Conservation (phyloP, 2,329 filamentous ascomycete genomes). For the Beauveria australis region DNA sequence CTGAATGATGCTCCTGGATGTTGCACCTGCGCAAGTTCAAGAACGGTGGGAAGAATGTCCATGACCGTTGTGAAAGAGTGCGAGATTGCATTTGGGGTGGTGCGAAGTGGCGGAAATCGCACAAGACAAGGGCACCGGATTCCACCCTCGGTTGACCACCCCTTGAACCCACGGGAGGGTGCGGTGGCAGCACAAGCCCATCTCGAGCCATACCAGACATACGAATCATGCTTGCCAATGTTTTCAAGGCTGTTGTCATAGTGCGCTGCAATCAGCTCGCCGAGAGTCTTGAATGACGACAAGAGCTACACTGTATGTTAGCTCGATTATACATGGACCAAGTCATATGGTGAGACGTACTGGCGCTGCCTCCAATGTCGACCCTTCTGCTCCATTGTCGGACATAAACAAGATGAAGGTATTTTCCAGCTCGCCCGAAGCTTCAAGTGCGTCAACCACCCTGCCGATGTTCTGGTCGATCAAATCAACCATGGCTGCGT, state of each 20-base stretch:
- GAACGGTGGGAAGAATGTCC: constrained; percentile 40
- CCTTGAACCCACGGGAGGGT: constrained; percentile 28
- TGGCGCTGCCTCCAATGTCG: constrained; percentile 49
- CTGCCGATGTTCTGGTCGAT: constrained; percentile 44
- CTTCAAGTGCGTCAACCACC: constrained; percentile 37
- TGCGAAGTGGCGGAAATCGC: constrained; percentile 15
- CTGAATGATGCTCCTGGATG: constrained; percentile 31
- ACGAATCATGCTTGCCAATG: constrained; percentile 46
- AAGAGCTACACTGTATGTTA: neutral
- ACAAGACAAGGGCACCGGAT: constrained; percentile 43
- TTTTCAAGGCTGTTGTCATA: constrained; percentile 45
- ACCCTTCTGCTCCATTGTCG: constrained; percentile 47
- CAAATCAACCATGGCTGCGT: constrained; percentile 45
- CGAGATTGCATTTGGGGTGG: constrained; percentile 2
- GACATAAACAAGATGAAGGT: constrained; percentile 47
- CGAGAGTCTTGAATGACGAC: neutral
- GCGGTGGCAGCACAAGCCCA: constrained; percentile 39
- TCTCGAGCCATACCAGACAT: constrained; percentile 52
- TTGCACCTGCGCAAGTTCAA: constrained; percentile 34
- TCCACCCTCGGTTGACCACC: constrained; percentile 38
- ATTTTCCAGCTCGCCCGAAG: constrained; percentile 42
- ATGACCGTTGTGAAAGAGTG: constrained; percentile 32
- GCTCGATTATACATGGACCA: neutral
- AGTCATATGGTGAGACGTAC: constrained; percentile 23
- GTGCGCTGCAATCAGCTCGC: constrained; percentile 21